These are phyloP conservation scores for Gossypium arboreum DNA, from an alignment of 345 rosid species.

Conservation along the genomic window DNA sequence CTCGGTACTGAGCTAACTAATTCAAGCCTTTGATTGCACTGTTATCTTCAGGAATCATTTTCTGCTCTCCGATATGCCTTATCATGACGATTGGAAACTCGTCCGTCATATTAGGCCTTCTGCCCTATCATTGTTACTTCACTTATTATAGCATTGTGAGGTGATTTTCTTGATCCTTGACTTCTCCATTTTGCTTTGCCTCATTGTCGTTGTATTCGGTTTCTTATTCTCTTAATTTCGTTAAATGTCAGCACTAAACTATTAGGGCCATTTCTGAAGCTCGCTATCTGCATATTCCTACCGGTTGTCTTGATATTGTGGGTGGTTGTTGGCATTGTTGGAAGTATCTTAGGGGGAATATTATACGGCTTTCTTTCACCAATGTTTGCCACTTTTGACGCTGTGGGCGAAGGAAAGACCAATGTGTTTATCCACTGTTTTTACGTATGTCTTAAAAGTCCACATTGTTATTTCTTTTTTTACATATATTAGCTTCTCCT, in stretches of 20 bases:
- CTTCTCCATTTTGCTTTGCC: slow-evolving; percentile 11
- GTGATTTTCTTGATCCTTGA: slow-evolving; percentile 35
- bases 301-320: slow-evolving; percentile 54
- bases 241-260: slow-evolving; percentile 58
- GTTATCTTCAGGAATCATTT: slow-evolving; percentile 52
- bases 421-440: slow-evolving; percentile 61
- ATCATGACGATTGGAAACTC: slow-evolving; percentile 66
- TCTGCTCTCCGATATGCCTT: slow-evolving; percentile 69
- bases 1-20: neutral
- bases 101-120: slow-evolving; percentile 64
- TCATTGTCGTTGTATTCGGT: slow-evolving; percentile 1
- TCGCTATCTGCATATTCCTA: slow-evolving; percentile 55
- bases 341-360: slow-evolving; percentile 67
- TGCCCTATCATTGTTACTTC: slow-evolving; percentile 57
- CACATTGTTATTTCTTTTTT: neutral
- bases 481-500: neutral
- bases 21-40: neutral
- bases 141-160: slow-evolving; percentile 64
- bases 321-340: slow-evolving; percentile 59
- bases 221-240: slow-evolving; percentile 25
- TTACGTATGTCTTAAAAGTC: slow-evolving; percentile 44
- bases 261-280: slow-evolving; percentile 79
- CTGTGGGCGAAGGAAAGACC: slow-evolving; percentile 86
- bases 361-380: slow-evolving; percentile 86
- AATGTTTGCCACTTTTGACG: slow-evolving; percentile 86